These are phyloP conservation scores for Penicillium verrucosum DNA, from an alignment of 2,329 filamentous ascomycete genomes.

Conservation along the genomic window DNA sequence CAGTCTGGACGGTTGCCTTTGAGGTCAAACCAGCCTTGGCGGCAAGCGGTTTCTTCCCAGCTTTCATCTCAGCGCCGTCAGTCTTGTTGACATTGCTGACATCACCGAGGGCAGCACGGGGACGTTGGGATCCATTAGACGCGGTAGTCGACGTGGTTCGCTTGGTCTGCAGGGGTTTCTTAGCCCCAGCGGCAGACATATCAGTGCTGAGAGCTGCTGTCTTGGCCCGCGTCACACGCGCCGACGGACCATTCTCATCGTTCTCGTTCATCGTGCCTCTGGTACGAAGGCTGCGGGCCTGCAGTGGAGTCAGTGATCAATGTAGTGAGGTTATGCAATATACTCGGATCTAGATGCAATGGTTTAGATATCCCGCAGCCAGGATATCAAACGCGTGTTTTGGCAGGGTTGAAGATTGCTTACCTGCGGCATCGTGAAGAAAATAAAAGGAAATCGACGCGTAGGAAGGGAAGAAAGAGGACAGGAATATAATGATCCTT, in stretches of 20 bases:
- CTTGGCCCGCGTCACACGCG: conserved; percentile 90
- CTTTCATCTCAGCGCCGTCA: conserved; percentile 55
- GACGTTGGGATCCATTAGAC: conserved; percentile 56
- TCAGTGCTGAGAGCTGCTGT: conserved; percentile 62
- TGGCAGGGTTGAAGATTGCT: conserved; percentile 27
- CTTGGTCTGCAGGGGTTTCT: conserved; percentile 68
- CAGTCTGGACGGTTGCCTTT: conserved; percentile 72
- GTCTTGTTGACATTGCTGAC: conserved; percentile 88
- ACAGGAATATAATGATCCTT: conserved; percentile 27
- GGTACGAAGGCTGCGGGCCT: conserved; percentile 69
- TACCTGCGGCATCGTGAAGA: conserved; percentile 56
- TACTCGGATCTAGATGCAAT: neutral
- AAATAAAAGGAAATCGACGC: conserved; percentile 19
- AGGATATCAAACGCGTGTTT: conserved; percentile 23
- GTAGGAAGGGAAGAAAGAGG: conserved; percentile 23
- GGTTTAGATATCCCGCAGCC: neutral
- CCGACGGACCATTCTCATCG: conserved; percentile 78
- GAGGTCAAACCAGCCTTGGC: conserved; percentile 68
- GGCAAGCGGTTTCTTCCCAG: conserved; percentile 68
- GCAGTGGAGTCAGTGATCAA: conserved; percentile 14
- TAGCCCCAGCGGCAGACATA: conserved; percentile 57
- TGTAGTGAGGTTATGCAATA: neutral
- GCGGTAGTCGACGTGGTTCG: conserved; percentile 56
- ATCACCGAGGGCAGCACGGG: conserved; percentile 83
- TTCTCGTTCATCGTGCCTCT: conserved; percentile 86